Evolutionary conservation across 441 rosid species (phyloP), one percentile per base, ranked within the genome.

Genomic region (Populus hybrid): DNA sequence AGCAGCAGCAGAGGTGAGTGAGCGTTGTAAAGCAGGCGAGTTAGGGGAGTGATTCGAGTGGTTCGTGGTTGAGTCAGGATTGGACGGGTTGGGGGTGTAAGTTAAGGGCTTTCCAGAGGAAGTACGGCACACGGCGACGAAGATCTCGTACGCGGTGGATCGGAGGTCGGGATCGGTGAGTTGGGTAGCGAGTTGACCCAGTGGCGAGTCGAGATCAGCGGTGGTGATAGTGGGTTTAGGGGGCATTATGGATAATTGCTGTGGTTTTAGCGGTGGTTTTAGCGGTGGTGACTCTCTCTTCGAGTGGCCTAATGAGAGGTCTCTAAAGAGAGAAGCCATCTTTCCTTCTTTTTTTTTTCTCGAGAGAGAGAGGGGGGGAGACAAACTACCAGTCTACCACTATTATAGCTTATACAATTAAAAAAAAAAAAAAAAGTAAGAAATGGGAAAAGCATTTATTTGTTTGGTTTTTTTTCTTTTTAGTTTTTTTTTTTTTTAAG

Each of bases 261-360:
- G 79, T 2, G 82, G 81, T 1, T 81, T 21, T 1, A 74, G 71
- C 50, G 82, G 84, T 35, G 87, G 81, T 5, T 40, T 40, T 3
- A 40, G 46, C 46, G 86, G 86, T 0, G 92, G 71, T 11, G 92
- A 79, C 76, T 92, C 97, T 81, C 99, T 88, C 90, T 82, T 89
- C 32, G 98, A 95, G 26, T 92, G 90, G 73, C 94, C 95, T 69
- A 94, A 82, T 16, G 98, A 93, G 36, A 94, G 92, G 82, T 94
- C 98, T 83, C 97, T 88, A 86, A 94, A 93, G 75, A 95, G 92
- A 70, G 94, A 94, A 87, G 96, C 94, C 99, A 95, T 95, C 79
- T 81, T 16, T 46, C 66, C 11, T 70, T 59, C 69, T 16, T 46
- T 36, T 30, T 4, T 42, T 26, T 4, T 0, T 46, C 11, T 67